A percentile compares a stretch with the other conserved stretches of the same genome.
phyloP scores from a whole-genome alignment of 2,329 filamentous ascomycete species.

The Apiospora sp. region DNA sequence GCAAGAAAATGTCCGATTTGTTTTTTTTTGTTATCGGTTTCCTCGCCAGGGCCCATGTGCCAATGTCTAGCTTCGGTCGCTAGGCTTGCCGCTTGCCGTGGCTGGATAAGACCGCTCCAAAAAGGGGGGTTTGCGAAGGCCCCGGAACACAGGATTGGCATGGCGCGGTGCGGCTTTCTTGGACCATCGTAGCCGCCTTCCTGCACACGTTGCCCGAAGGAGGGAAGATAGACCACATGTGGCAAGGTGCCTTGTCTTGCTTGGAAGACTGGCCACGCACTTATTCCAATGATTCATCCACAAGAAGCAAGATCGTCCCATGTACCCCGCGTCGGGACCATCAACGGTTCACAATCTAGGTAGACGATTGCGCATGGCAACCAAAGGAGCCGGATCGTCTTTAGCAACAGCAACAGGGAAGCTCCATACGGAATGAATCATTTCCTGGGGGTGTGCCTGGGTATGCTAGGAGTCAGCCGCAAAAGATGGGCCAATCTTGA shows the following conservation, averaged over 20 bases:
- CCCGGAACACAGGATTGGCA: not conserved
- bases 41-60: not conserved
- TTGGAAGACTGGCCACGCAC: not conserved
- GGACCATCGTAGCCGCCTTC: not conserved
- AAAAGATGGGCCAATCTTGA: not conserved
- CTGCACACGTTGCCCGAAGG: not conserved
- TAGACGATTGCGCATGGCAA: constrained; percentile 3
- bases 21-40: not conserved
- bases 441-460: not conserved
- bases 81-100: constrained; percentile 13
- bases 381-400: constrained; percentile 5
- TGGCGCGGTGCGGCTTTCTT: not conserved
- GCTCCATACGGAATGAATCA: constrained; percentile 12
- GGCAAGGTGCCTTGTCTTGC: constrained; percentile 1
- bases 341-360: not conserved
- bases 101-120: not conserved
- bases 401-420: not conserved
- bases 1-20: not conserved
- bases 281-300: not conserved
- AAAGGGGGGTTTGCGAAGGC: not conserved
- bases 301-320: constrained; percentile 4
- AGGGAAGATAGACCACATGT: not conserved
- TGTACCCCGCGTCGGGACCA: constrained; percentile 5
- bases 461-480: constrained; percentile 2
- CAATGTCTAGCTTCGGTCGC: constrained; percentile 2